Conservation (phyloP, 2,329 filamentous ascomycete species). For the Scolecobasidium constrictum region DNA sequence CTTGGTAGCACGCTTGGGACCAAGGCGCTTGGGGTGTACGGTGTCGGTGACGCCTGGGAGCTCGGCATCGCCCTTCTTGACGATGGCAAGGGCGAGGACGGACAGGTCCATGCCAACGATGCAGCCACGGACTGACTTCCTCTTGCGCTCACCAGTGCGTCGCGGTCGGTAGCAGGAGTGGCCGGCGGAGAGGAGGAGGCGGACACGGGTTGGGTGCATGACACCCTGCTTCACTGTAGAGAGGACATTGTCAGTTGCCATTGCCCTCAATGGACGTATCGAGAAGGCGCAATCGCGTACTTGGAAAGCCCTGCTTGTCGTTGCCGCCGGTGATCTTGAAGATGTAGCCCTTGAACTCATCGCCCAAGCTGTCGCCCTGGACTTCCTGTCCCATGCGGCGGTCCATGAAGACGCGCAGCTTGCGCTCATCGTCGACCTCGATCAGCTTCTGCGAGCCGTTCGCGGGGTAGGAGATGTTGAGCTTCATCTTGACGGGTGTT, state of each 20-base stretch:
- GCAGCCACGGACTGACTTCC: conserved; percentile 98
- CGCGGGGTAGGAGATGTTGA: conserved; percentile 83
- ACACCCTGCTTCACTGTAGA: conserved; percentile 97
- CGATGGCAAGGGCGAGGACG: conserved; percentile 85
- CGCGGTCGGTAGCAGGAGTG: conserved; percentile 99
- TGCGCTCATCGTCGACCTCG: conserved; percentile 98
- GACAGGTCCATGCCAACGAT: conserved; percentile 94
- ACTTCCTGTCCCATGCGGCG: conserved; percentile 94
- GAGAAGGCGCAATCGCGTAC: no score
- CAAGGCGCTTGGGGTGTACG: conserved; percentile 97
- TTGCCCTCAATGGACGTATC: not conserved
- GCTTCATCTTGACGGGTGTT: conserved; percentile 57
- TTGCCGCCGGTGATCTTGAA: conserved; percentile 99
- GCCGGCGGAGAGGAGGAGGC: conserved; percentile 87
- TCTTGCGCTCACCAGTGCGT: conserved; percentile 97
- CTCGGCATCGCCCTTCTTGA: conserved; percentile 95
- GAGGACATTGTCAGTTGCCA: conserved; percentile 27
- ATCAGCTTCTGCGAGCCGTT: conserved; percentile 99
- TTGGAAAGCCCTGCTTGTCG: conserved; percentile 99
- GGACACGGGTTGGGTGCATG: conserved; percentile 97
- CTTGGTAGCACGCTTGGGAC: conserved; percentile 99
- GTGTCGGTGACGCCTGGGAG: conserved; percentile 95
- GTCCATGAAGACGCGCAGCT: conserved; percentile 98
- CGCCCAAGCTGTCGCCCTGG: conserved; percentile 84
- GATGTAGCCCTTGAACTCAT: conserved; percentile 99